Percentiles rank a stretch among this genome's conserved stretches.
phyloP scores from a whole-genome alignment of 2,329 filamentous ascomycete species.

The Fusarium agapanthi region DNA sequence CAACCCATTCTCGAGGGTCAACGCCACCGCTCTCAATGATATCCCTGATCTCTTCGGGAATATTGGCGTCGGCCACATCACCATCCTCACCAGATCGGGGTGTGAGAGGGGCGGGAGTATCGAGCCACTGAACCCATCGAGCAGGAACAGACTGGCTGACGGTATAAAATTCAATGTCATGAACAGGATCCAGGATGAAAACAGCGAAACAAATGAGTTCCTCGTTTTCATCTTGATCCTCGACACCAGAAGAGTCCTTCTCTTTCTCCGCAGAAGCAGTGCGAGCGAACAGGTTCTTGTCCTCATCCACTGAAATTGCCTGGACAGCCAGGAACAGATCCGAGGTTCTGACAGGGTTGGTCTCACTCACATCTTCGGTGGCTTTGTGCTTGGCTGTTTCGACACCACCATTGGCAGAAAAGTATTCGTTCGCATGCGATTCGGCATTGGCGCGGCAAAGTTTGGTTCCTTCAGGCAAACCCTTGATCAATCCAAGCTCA shows the following conservation, averaged over 20 bases:
- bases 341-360: conserved; percentile 89
- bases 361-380: conserved; percentile 80
- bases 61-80: conserved; percentile 49
- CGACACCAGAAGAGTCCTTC: conserved; percentile 61
- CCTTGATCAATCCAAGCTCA: conserved; percentile 81
- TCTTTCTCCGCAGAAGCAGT: conserved; percentile 62
- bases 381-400: conserved; percentile 83
- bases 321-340: conserved; percentile 97
- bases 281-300: conserved; percentile 74
- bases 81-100: conserved; percentile 62
- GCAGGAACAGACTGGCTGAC: conserved; percentile 84
- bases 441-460: conserved; percentile 90
- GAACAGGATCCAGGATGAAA: conserved; percentile 86
- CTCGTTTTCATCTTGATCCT: conserved; percentile 63
- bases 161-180: conserved; percentile 86
- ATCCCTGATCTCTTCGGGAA: conserved; percentile 86
- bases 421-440: conserved; percentile 86
- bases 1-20: conserved; percentile 95
- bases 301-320: conserved; percentile 74
- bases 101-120: conserved; percentile 71
- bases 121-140: conserved; percentile 91
- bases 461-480: conserved; percentile 87
- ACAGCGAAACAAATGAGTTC: conserved; percentile 77
- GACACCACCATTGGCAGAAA: conserved; percentile 78
- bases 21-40: conserved; percentile 81